phyloP scores from a whole-genome alignment of 1,284 basidiomycete species.

The Rhodotorula sp. region DNA sequence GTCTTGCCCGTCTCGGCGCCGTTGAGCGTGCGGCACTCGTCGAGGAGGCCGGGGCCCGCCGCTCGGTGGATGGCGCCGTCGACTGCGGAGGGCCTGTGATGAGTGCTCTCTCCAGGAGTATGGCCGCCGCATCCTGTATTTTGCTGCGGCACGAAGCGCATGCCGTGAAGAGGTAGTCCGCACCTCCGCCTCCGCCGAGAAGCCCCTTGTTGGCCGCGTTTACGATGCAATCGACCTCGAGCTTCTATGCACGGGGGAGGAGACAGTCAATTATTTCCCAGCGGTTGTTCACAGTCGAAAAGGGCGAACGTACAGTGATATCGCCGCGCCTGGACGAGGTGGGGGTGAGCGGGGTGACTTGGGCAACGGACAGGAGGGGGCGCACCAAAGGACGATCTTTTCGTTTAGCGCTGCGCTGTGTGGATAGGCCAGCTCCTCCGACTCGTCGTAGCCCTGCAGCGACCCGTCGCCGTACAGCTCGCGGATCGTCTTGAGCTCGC shows the following conservation, averaged over 20 bases:
- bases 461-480: slow-evolving; percentile 12
- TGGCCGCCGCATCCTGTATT: accelerated
- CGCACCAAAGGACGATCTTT: slow-evolving; percentile 43
- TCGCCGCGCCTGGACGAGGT: slow-evolving; percentile 64
- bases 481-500: slow-evolving; percentile 3
- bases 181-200: slow-evolving; percentile 74
- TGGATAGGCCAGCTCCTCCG: slow-evolving; percentile 8
- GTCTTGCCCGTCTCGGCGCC: slow-evolving; percentile 81
- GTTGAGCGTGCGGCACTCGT: slow-evolving; percentile 70
- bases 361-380: not conserved
- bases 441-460: slow-evolving; percentile 8
- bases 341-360: not conserved
- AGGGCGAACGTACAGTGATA: slow-evolving; percentile 58
- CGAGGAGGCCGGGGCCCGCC: slow-evolving; percentile 70
- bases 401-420: slow-evolving; percentile 25
- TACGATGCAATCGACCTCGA: slow-evolving; percentile 76
- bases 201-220: slow-evolving; percentile 61
- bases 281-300: not conserved
- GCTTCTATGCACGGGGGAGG: slow-evolving; percentile 41
- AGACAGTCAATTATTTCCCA: not conserved
- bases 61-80: slow-evolving; percentile 85
- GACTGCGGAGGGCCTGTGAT: slow-evolving; percentile 55
- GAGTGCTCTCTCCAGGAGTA: not conserved
- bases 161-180: slow-evolving; percentile 23
- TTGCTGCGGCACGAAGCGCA: not conserved